A percentile compares a stretch with the other conserved stretches of the same genome.
Conservation (phyloP, 2,329 filamentous ascomycete genomes). For the Tolypocladium tundrense region DNA sequence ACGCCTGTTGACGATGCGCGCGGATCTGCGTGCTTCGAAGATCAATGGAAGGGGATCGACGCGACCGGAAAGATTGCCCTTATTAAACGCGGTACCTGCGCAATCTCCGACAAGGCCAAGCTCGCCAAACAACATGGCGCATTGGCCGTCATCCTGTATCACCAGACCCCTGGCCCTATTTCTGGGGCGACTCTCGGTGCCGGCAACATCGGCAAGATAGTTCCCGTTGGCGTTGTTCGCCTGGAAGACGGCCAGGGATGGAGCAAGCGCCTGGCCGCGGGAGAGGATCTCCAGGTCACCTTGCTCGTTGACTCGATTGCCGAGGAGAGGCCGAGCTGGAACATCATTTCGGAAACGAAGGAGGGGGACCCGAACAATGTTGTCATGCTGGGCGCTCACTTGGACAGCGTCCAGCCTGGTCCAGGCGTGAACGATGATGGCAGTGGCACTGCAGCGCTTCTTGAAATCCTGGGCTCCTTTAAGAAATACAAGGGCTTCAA, state of each 20-base stretch:
- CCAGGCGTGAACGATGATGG: slow-evolving; percentile 30
- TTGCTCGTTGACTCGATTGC: slow-evolving; percentile 21
- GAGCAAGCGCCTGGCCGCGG: slow-evolving; percentile 16
- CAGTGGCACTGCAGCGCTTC: slow-evolving; percentile 22
- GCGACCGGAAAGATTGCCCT: slow-evolving; percentile 31
- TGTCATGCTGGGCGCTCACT: slow-evolving; percentile 28
- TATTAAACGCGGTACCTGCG: slow-evolving; percentile 32
- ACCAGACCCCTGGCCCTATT: slow-evolving; percentile 38
- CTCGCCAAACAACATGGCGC: slow-evolving; percentile 30
- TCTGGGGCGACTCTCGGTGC: slow-evolving; percentile 40
- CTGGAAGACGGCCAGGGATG: slow-evolving; percentile 21
- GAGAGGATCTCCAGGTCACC: slow-evolving; percentile 18
- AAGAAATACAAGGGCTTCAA: slow-evolving; percentile 22
- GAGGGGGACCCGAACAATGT: slow-evolving; percentile 27
- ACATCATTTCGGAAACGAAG: slow-evolving; percentile 30
- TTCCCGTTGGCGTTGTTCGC: slow-evolving; percentile 23
- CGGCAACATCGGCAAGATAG: slow-evolving; percentile 18
- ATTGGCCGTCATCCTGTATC: slow-evolving; percentile 44
- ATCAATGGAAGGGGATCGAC: slow-evolving; percentile 31
- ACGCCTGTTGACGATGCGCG: slow-evolving; percentile 24
- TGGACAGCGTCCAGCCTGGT: slow-evolving; percentile 26
- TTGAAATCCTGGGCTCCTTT: slow-evolving; percentile 24
- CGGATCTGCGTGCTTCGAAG: slow-evolving; percentile 26
- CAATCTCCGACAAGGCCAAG: slow-evolving; percentile 30
- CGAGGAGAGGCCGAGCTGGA: slow-evolving; percentile 23